Percentiles rank a stretch among this genome's conserved stretches.
These are phyloP conservation scores for Nicotiana tomentosiformis DNA, from an alignment of 257 asterid species.

Conservation along the genomic window DNA sequence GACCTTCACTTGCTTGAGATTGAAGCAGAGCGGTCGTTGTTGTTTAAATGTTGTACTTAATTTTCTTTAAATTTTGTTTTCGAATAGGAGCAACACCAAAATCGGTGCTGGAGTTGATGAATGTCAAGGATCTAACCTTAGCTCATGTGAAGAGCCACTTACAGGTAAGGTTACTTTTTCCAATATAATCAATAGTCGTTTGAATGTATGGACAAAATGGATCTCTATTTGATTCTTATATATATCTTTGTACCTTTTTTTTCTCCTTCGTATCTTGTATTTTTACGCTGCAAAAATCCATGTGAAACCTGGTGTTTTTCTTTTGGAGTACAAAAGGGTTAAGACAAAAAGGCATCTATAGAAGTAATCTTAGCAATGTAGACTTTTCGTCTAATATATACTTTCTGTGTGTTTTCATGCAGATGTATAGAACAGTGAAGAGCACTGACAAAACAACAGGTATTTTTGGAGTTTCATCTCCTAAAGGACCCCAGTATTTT, in stretches of 20 bases:
- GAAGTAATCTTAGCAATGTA: slow-evolving; percentile 26
- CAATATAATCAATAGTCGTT: background rate
- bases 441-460: slow-evolving; percentile 78
- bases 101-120: slow-evolving; percentile 84
- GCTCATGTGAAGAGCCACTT: slow-evolving; percentile 93
- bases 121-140: slow-evolving; percentile 90
- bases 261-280: background rate
- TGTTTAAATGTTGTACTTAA: background rate
- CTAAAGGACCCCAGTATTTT: slow-evolving; percentile 29
- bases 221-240: background rate
- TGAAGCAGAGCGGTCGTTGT: background rate
- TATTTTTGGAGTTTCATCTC: slow-evolving; percentile 25
- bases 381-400: slow-evolving; percentile 19
- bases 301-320: background rate
- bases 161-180: slow-evolving; percentile 42
- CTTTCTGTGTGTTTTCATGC: slow-evolving; percentile 38
- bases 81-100: slow-evolving; percentile 83
- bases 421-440: slow-evolving; percentile 99
- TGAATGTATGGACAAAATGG: slow-evolving; percentile 7
- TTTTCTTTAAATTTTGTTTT: background rate
- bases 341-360: slow-evolving; percentile 53
- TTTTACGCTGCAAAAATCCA: background rate
- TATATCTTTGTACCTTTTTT: background rate
- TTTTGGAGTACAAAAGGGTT: slow-evolving; percentile 23
- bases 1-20: background rate